A percentile compares a stretch with the other conserved stretches of the same genome.
Evolutionary conservation across 192 early-diverging fungal species (phyloP).

Genomic region (Backusella sp.): DNA sequence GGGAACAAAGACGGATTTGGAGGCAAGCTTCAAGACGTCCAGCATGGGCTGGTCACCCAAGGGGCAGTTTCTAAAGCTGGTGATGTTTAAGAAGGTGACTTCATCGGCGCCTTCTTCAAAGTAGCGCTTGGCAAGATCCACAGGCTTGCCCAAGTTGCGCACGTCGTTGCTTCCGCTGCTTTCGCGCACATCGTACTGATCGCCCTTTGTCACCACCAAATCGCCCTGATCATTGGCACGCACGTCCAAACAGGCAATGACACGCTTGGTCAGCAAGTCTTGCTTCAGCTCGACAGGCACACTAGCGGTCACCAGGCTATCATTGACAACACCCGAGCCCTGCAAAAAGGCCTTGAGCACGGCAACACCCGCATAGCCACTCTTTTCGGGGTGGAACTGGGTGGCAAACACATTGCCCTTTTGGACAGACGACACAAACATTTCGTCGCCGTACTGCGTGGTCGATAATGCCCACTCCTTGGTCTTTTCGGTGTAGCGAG

Average conservation of each 20-base stretch:
- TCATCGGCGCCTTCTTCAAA: conserved; percentile 97
- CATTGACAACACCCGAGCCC: conserved; percentile 32
- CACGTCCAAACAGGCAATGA: conserved; percentile 98
- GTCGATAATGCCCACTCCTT: conserved; percentile 76
- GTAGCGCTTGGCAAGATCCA: conserved; percentile 89
- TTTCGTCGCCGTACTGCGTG: conserved; percentile 87
- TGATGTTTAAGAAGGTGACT: conserved; percentile 98
- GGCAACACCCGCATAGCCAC: conserved; percentile 83
- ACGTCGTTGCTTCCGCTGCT: conserved; percentile 59
- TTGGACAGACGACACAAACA: conserved; percentile 81
- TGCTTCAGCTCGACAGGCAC: conserved; percentile 15
- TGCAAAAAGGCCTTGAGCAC: conserved; percentile 82
- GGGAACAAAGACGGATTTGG: conserved; percentile 96
- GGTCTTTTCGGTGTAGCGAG: conserved; percentile 56
- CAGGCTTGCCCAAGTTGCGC: conserved; percentile 96
- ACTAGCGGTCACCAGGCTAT: neutral
- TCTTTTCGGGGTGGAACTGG: conserved; percentile 99
- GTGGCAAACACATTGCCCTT: conserved; percentile 91
- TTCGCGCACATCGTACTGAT: conserved; percentile 98
- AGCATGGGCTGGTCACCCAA: conserved; percentile 94
- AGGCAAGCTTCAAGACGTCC: conserved; percentile 84
- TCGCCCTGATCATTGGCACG: conserved; percentile 96
- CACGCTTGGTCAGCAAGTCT: conserved; percentile 79
- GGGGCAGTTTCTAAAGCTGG: conserved; percentile 92
- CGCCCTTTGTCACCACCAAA: conserved; percentile 98